These are phyloP conservation scores for Hypoxylon lienhwacheense DNA, from an alignment of 495 filamentous ascomycete genomes.

Conservation along the genomic window DNA sequence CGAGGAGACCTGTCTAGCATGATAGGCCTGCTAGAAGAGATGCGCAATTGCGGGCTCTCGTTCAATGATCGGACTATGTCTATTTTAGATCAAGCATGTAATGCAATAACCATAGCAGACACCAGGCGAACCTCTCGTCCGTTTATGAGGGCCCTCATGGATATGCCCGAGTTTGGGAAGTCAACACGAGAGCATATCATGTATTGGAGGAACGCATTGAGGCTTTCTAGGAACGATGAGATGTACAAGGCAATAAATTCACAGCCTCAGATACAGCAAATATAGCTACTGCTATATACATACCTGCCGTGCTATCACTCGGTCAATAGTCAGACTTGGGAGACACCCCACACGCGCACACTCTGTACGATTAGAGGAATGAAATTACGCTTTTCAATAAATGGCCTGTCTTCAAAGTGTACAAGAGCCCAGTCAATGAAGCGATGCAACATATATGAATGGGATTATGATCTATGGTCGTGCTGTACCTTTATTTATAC, in stretches of 20 bases:
- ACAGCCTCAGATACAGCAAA: too few relatives aligned
- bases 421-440: too few relatives aligned
- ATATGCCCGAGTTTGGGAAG: constrained; percentile 44
- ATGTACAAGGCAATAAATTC: constrained; percentile 13
- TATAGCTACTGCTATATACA: too few relatives aligned
- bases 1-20: constrained; percentile 64
- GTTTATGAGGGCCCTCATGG: constrained; percentile 41
- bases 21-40: constrained; percentile 68
- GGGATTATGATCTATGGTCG: too few relatives aligned
- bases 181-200: constrained; percentile 25
- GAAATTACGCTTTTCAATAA: too few relatives aligned
- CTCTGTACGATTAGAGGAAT: too few relatives aligned
- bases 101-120: constrained; percentile 4
- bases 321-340: too few relatives aligned
- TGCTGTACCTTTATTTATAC: too few relatives aligned
- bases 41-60: constrained; percentile 70
- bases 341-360: too few relatives aligned
- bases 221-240: constrained; percentile 22
- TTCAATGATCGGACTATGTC: constrained; percentile 58
- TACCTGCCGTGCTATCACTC: too few relatives aligned
- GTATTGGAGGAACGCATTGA: constrained; percentile 27
- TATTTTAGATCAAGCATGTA: constrained; percentile 48
- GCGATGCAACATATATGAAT: too few relatives aligned
- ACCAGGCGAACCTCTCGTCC: constrained; percentile 25
- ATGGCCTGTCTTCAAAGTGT: too few relatives aligned